phyloP scores from a whole-genome alignment of 345 rosid genomes.

The Angophora floribunda region DNA sequence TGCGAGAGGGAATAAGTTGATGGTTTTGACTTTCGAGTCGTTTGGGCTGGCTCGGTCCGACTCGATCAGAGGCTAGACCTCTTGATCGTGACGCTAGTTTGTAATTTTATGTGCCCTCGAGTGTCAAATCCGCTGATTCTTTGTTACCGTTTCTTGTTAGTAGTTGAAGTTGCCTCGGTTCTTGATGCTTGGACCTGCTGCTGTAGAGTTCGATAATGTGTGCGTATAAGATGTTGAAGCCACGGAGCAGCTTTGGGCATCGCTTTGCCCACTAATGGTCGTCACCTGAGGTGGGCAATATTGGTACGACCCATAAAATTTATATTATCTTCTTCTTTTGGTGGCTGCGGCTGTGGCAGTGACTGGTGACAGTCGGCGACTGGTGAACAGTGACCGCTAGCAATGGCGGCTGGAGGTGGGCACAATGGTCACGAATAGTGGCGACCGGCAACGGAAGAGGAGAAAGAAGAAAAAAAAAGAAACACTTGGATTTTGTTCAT shows the following conservation, averaged over 20 bases:
- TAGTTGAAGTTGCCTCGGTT: background rate
- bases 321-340: too few relatives aligned
- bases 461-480: too few relatives aligned
- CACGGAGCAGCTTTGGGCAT: background rate
- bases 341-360: too few relatives aligned
- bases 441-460: too few relatives aligned
- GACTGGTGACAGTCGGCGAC: too few relatives aligned
- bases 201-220: background rate
- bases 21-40: background rate
- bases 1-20: background rate
- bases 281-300: too few relatives aligned
- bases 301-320: too few relatives aligned
- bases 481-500: too few relatives aligned
- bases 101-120: background rate
- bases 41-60: background rate
- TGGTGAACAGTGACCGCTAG: too few relatives aligned
- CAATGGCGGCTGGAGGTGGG: too few relatives aligned
- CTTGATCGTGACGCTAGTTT: background rate
- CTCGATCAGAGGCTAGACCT: background rate
- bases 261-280: background rate
- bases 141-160: background rate
- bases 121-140: background rate
- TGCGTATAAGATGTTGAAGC: background rate
- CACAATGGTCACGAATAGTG: too few relatives aligned
- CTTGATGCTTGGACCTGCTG: background rate